These are phyloP conservation scores for Eucalyptus caleyi DNA, from an alignment of 345 rosid genomes.

Conservation along the genomic window DNA sequence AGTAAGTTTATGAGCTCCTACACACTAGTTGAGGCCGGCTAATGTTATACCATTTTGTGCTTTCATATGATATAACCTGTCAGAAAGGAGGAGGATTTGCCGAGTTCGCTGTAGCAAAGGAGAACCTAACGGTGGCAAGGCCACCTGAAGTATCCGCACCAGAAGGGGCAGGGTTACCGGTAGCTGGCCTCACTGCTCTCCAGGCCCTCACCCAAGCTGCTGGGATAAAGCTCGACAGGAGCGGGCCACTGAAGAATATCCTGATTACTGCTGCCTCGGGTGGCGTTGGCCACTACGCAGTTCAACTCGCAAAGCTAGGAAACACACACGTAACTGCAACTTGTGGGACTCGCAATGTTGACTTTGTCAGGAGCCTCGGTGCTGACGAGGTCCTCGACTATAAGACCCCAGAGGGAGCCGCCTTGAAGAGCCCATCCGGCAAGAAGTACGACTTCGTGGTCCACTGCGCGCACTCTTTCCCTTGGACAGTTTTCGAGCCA, in stretches of 20 bases:
- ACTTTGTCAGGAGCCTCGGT: constrained; percentile 57
- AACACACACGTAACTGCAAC: constrained; percentile 78
- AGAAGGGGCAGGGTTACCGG: constrained; percentile 50
- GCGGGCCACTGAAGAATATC: constrained; percentile 38
- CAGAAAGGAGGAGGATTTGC: constrained; percentile 51
- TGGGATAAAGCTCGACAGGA: constrained; percentile 58
- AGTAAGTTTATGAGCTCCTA: neutral
- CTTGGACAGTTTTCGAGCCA: constrained; percentile 63
- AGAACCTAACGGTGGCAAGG: constrained; percentile 38
- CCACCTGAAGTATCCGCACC: constrained; percentile 59
- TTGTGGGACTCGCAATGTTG: constrained; percentile 67
- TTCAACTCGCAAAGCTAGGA: constrained; percentile 70
- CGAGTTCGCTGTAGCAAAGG: constrained; percentile 53
- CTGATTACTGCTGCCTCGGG: constrained; percentile 76
- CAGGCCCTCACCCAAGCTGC: constrained; percentile 46
- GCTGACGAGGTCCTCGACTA: constrained; percentile 83
- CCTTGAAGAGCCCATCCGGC: constrained; percentile 62
- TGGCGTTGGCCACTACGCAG: constrained; percentile 81
- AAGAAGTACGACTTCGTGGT: constrained; percentile 63
- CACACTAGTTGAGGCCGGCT: neutral
- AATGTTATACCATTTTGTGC: neutral
- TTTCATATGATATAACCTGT: neutral
- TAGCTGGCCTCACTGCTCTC: constrained; percentile 66
- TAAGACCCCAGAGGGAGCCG: constrained; percentile 61
- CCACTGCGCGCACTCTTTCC: constrained; percentile 50